phyloP scores from a whole-genome alignment of 176 grass and related monocot genomes.

The Juncus effusus region DNA sequence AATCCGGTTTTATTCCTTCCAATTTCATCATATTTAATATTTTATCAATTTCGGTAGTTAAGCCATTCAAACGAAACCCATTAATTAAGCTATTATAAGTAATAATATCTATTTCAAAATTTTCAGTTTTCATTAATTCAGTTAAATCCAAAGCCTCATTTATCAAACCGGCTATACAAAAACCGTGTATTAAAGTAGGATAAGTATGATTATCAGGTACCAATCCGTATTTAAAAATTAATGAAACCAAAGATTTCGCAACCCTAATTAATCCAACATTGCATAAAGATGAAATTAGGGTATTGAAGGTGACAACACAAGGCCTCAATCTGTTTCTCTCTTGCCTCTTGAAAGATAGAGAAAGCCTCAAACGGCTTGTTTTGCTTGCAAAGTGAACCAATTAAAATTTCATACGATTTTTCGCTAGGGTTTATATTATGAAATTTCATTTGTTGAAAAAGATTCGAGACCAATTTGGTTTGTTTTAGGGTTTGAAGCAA shows the following conservation, averaged over 20 bases:
- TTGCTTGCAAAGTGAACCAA: conserved; percentile 82
- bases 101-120: conserved; percentile 49
- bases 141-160: conserved; percentile 57
- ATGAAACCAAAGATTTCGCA: conserved; percentile 66
- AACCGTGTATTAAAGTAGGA: conserved; percentile 70
- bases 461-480: conserved; percentile 43
- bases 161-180: conserved; percentile 38
- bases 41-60: conserved; percentile 51
- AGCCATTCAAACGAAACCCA: conserved; percentile 53
- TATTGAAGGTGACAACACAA: conserved; percentile 59
- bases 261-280: conserved; percentile 44
- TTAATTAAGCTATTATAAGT: conserved; percentile 87
- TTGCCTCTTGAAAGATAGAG: conserved; percentile 58
- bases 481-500: conserved; percentile 51
- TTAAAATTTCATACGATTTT: conserved; percentile 56
- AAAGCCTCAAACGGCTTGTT: conserved; percentile 61
- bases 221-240: conserved; percentile 85
- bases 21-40: conserved; percentile 59
- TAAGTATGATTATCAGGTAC: conserved; percentile 51
- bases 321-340: conserved; percentile 51
- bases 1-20: conserved; percentile 66
- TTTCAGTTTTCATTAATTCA: conserved; percentile 40
- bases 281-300: conserved; percentile 61
- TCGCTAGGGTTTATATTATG: conserved; percentile 45
- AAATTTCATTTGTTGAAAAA: conserved; percentile 69